Base-by-base conservation (phyloP, 495 filamentous ascomycete genomes). In the Podospora didyma region DNA sequence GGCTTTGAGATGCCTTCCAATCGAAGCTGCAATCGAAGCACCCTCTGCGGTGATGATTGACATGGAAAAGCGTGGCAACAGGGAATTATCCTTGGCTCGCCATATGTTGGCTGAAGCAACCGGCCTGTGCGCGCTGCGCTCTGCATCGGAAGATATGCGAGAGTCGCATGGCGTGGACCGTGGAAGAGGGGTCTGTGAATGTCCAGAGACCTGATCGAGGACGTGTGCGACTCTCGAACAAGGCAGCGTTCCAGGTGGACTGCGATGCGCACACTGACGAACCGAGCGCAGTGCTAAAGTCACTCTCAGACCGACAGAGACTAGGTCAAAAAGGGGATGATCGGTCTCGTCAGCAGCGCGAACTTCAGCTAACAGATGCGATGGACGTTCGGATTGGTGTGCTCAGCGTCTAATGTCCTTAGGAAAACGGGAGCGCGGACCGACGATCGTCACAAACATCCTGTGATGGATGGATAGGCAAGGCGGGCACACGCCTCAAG, bases 31-130 rank as follows among this genome's bases (percentile, higher is more conserved):
- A 22, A 44, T 37, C 16, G 53, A 41, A 37, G 22, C 10, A 56
- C 48, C 26, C 22, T n/a, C 20, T n/a, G 44, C 22, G 20, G 49
- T 37, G 10, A 52, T 44, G 47, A 53, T 53, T 53, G 22, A 44
- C 51, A 45, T 28, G 35, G 39, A 16, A 19, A 53, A 53, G 61
- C 58, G 42, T 63, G 61, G 61, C 45, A 46, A 54, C 58, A 63
- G 61, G 61, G 61, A 57, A 58, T 57, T 57, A 61, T 61, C 59
- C 59, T 57, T 45, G 54, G 47, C 50, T 23, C 53, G 59, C 59
- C 59, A 61, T 61, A 54, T 50, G 54, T 35, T 31, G 50, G 59
- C 28, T 45, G 44, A 39, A 51, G 52, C 21, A 46, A 50, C 46
- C 59, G 50, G 59, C 54, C 59, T 60, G 59, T 61, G 54, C 59